Evolutionary conservation across 257 asterid species (phyloP).

Genomic region (Przewalskia tangutica): DNA sequence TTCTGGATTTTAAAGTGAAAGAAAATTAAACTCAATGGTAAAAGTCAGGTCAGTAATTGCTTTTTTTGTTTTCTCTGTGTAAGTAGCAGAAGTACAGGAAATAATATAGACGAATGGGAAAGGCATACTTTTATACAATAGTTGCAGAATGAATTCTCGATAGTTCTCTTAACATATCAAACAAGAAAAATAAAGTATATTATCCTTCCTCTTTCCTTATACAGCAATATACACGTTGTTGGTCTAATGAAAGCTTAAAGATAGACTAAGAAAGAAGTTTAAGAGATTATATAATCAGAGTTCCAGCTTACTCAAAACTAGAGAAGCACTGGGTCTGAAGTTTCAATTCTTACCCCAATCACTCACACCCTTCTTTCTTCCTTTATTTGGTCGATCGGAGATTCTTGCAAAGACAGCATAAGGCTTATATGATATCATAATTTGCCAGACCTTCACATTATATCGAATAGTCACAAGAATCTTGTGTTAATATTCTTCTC

Average conservation of each 20-base stretch:
- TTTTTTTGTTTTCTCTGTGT: not conserved
- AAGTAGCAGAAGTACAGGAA: not conserved
- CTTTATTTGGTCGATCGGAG: not conserved
- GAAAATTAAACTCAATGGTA: not conserved
- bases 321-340: not conserved
- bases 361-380: not conserved
- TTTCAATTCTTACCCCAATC: not conserved
- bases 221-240: not conserved
- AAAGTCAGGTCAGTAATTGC: not conserved
- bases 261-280: not conserved
- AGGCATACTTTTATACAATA: not conserved
- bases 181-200: not conserved
- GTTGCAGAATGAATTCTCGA: not conserved
- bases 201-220: not conserved
- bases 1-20: not conserved
- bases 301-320: not conserved
- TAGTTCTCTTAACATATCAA: not conserved
- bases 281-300: not conserved
- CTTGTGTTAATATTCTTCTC: not conserved
- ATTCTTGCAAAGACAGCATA: not conserved
- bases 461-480: not conserved
- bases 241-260: not conserved
- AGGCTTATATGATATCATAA: not conserved
- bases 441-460: not conserved
- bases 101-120: not conserved